These are phyloP conservation scores for Pythium brassicae DNA, from an alignment of 352 stramenopile species.

Conservation along the genomic window DNA sequence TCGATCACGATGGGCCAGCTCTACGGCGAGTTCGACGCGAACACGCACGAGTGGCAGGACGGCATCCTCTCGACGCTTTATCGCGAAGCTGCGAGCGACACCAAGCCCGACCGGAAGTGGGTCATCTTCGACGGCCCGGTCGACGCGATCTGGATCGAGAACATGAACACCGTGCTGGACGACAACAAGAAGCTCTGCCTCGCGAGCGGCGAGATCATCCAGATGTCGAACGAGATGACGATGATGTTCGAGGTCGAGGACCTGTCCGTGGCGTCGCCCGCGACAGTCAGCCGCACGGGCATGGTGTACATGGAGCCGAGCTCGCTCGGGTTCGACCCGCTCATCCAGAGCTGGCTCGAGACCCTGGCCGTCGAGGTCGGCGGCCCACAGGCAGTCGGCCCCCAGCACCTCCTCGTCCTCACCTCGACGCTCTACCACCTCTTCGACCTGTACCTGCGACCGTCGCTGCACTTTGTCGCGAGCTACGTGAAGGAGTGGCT, in stretches of 20 bases:
- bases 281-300: constrained; percentile 91
- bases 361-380: constrained; percentile 57
- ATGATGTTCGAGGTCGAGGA: constrained; percentile 98
- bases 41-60: constrained; percentile 95
- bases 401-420: constrained; percentile 43
- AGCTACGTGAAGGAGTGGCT: constrained; percentile 90
- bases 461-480: constrained; percentile 78
- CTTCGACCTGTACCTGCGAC: constrained; percentile 87
- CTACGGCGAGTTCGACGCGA: constrained; percentile 94
- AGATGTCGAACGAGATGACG: constrained; percentile 93
- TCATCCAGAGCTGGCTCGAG: constrained; percentile 89
- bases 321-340: constrained; percentile 87
- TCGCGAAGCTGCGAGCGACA: constrained; percentile 85
- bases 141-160: constrained; percentile 97
- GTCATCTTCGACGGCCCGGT: constrained; percentile 95
- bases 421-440: constrained; percentile 55
- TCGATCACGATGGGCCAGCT: constrained; percentile 96
- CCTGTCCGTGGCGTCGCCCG: constrained; percentile 90
- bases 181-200: constrained; percentile 96
- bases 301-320: constrained; percentile 97
- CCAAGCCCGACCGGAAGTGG: constrained; percentile 90
- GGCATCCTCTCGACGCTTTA: constrained; percentile 90
- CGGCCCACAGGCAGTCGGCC: constrained; percentile 27
- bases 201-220: constrained; percentile 93
- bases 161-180: constrained; percentile 97